Conservation (phyloP, 2,329 filamentous ascomycete genomes). For the Nemania sp. region DNA sequence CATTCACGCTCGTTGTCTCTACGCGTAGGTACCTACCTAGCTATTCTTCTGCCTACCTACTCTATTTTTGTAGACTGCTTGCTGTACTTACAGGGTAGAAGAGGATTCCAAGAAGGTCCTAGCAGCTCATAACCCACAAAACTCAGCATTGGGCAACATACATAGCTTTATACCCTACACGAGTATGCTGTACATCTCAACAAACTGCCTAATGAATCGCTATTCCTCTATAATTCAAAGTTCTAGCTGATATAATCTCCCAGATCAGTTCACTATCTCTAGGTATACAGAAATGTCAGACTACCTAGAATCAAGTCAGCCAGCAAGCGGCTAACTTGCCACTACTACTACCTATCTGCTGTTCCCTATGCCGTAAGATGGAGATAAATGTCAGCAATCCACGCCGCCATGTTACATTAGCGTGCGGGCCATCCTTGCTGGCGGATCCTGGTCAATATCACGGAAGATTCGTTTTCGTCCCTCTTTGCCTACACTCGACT, state of each 20-base stretch:
- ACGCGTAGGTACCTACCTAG: background rate
- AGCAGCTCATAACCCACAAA: background rate
- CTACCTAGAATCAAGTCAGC: constrained; percentile 1
- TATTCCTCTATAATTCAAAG: background rate
- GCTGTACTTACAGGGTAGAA: background rate
- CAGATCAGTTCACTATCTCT: too few species aligned
- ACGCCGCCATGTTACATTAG: constrained; percentile 12
- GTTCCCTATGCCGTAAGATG: constrained; percentile 27
- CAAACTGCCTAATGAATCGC: background rate
- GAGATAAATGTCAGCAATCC: constrained; percentile 28
- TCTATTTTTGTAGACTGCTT: too few species aligned
- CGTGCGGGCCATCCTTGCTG: constrained; percentile 11
- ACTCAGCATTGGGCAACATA: background rate
- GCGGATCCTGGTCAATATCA: constrained; percentile 21
- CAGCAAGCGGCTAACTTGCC: background rate
- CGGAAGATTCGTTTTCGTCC: background rate
- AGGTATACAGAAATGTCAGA: too few species aligned
- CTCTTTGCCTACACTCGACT: background rate
- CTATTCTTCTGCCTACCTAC: too few species aligned
- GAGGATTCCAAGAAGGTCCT: background rate
- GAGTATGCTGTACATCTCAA: too few species aligned
- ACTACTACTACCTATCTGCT: too few species aligned
- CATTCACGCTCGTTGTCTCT: background rate
- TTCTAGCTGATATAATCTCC: background rate
- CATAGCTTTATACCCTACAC: too few species aligned